These are phyloP conservation scores for Curvularia hawaiiensis DNA, from an alignment of 2,329 filamentous ascomycete species.

Conservation along the genomic window DNA sequence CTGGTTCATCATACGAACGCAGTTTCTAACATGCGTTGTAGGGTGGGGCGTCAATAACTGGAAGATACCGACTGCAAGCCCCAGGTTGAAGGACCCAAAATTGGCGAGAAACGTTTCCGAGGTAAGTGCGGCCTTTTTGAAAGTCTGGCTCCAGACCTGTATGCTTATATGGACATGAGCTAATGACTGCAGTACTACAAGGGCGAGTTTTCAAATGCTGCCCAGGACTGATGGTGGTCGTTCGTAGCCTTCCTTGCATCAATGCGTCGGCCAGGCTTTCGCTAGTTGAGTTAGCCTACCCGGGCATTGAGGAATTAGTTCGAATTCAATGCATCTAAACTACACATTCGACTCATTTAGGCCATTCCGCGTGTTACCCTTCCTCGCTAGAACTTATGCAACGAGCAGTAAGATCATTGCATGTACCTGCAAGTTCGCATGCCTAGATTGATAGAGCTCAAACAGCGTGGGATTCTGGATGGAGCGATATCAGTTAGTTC, in stretches of 20 bases:
- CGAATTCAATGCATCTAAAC: not conserved
- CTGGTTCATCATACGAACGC: constrained; percentile 12
- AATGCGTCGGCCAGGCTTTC: not conserved
- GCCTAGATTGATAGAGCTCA: not conserved
- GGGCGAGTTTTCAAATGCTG: constrained; percentile 33
- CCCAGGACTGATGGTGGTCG: constrained; percentile 20
- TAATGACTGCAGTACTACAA: constrained; percentile 36
- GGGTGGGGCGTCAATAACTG: constrained; percentile 92
- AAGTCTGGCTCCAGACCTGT: constrained; percentile 29
- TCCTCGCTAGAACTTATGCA: not conserved
- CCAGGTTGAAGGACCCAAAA: constrained; percentile 35
- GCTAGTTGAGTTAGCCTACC: not conserved
- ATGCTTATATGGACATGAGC: constrained; percentile 2
- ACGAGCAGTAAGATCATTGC: not conserved
- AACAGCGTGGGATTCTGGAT: not conserved
- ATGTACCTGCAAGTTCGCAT: not conserved
- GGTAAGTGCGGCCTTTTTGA: constrained; percentile 43
- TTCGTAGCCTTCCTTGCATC: constrained; percentile 1
- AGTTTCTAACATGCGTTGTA: constrained; percentile 18
- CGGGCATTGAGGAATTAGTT: not conserved
- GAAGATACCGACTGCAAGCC: constrained; percentile 50
- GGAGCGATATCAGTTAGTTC: not conserved
- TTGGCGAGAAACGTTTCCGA: constrained; percentile 43
- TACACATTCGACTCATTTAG: not conserved
- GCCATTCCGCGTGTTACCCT: no score